phyloP scores from a whole-genome alignment of 352 stramenopile genomes.

The Phytophthora hybrid region DNA sequence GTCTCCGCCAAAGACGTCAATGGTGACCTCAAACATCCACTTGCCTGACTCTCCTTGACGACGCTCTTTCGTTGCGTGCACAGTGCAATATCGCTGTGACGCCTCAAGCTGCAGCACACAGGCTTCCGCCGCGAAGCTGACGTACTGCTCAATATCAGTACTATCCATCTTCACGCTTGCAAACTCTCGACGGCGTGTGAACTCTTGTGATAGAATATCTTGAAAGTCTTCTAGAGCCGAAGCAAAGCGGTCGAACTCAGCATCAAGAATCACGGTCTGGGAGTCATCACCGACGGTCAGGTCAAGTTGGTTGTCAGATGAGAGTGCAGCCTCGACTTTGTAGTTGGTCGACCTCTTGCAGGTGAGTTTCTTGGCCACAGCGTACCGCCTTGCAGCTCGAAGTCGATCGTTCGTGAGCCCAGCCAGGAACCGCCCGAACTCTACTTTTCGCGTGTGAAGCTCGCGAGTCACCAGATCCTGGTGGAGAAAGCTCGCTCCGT shows the following conservation, averaged over 20 bases:
- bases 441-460: constrained; percentile 70
- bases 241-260: constrained; percentile 48
- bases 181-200: constrained; percentile 70
- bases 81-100: constrained; percentile 74
- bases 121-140: constrained; percentile 83
- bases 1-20: constrained; percentile 65
- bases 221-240: constrained; percentile 58
- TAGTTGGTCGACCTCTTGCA: background rate
- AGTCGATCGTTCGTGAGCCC: constrained; percentile 69
- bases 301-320: constrained; percentile 15
- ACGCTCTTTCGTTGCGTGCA: constrained; percentile 74
- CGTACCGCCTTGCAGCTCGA: constrained; percentile 43
- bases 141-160: constrained; percentile 51
- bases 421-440: constrained; percentile 61
- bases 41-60: constrained; percentile 74
- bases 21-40: constrained; percentile 82
- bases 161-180: constrained; percentile 80
- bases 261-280: constrained; percentile 24
- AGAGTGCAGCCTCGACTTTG: background rate
- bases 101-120: constrained; percentile 75
- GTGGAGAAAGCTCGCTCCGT: constrained; percentile 58
- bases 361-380: constrained; percentile 17
- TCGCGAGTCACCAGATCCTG: constrained; percentile 68
- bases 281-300: background rate
- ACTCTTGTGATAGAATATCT: constrained; percentile 66